Evolutionary conservation across 164 flowering plant genomes (phyloP).

Genomic region (Vitis riparia): DNA sequence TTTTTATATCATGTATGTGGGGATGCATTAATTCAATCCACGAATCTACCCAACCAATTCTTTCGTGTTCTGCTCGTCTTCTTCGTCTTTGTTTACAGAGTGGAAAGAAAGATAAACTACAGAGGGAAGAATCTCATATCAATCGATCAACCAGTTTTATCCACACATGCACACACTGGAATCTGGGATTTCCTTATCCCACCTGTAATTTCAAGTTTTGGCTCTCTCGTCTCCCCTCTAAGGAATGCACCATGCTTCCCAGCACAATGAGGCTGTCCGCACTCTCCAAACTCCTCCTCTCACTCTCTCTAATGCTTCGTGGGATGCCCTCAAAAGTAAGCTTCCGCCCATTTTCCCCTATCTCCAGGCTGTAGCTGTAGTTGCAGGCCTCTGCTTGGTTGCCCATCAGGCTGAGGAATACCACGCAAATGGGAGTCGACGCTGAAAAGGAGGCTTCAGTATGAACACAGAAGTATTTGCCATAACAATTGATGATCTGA

Average conservation of each 20-base stretch:
- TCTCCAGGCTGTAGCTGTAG: constrained; percentile 50
- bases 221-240: constrained; percentile 45
- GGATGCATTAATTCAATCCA: too few relatives aligned
- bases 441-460: constrained; percentile 53
- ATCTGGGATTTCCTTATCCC: constrained; percentile 37
- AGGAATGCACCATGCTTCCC: constrained; percentile 49
- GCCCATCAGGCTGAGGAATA: constrained; percentile 53
- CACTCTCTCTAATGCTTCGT: constrained; percentile 49
- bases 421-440: constrained; percentile 48
- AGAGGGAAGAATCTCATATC: constrained; percentile 18
- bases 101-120: constrained; percentile 18
- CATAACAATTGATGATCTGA: constrained; percentile 51
- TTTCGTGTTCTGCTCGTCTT: too few relatives aligned
- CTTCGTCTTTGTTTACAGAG: too few relatives aligned
- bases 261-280: constrained; percentile 53
- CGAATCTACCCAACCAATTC: too few relatives aligned
- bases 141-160: too few relatives aligned
- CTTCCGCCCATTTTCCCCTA: constrained; percentile 50
- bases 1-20: too few relatives aligned
- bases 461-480: constrained; percentile 52
- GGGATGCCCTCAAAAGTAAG: constrained; percentile 51
- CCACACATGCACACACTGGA: too few relatives aligned
- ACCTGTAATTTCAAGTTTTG: constrained; percentile 47
- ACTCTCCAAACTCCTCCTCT: constrained; percentile 46
- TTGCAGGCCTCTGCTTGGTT: constrained; percentile 47